Evolutionary conservation across 169 alveolate genomes (phyloP).

Genomic region (Perkinsus chesapeaki): DNA sequence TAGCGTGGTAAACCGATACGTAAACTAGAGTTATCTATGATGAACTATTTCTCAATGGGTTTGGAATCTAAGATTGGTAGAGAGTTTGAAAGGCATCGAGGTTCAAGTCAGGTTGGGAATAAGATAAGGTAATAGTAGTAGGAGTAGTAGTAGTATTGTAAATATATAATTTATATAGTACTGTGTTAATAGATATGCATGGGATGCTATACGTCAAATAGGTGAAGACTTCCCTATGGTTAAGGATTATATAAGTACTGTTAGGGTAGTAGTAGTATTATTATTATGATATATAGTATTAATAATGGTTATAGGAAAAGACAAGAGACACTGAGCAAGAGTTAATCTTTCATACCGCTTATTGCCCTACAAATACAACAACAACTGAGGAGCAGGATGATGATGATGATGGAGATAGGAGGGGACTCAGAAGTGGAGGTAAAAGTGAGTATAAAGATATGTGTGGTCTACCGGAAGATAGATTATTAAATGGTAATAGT

Average conservation of each 20-base stretch:
- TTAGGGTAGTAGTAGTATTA: background rate
- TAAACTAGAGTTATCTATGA: constrained; percentile 26
- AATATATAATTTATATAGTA: constrained; percentile 13
- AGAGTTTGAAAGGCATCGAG: constrained; percentile 58
- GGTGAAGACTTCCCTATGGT: background rate
- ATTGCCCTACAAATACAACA: constrained; percentile 19
- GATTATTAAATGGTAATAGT: background rate
- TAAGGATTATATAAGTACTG: background rate
- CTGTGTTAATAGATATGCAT: constrained; percentile 18
- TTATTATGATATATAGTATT: too few species aligned
- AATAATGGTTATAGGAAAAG: too few species aligned
- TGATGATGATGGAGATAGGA: background rate
- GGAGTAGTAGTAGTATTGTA: constrained; percentile 17
- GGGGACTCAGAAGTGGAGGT: constrained; percentile 14
- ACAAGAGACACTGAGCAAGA: background rate
- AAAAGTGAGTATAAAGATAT: background rate
- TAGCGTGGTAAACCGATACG: constrained; percentile 22
- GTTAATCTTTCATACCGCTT: background rate
- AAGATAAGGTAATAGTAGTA: constrained; percentile 4
- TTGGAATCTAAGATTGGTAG: constrained; percentile 71
- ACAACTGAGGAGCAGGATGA: background rate
- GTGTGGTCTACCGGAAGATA: background rate
- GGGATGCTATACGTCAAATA: constrained; percentile 16
- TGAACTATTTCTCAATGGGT: constrained; percentile 64
- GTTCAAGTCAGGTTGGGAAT: constrained; percentile 19